A percentile compares a stretch with the other conserved stretches of the same genome.
phyloP scores from a whole-genome alignment of 1,284 basidiomycete species.

The Fomes fomentarius region DNA sequence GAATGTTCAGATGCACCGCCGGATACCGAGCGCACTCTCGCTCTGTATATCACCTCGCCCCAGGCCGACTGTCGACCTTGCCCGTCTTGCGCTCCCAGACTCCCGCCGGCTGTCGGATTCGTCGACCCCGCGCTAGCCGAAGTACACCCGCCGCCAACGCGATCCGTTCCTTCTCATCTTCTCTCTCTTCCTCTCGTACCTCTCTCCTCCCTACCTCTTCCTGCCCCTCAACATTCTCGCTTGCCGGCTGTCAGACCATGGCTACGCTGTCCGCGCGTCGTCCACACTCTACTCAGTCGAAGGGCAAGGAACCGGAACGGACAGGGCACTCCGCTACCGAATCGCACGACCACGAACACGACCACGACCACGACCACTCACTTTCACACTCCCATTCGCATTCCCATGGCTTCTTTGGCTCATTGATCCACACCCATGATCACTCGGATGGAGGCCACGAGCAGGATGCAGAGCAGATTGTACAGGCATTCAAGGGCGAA shows the following conservation, averaged over 20 bases:
- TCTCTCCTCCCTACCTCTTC: not conserved
- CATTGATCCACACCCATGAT: constrained; percentile 58
- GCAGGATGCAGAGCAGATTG: constrained; percentile 72
- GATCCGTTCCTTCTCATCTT: constrained; percentile 13
- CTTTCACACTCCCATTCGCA: constrained; percentile 57
- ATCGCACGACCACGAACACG: constrained; percentile 25
- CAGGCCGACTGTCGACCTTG: not conserved
- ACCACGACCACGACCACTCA: constrained; percentile 34
- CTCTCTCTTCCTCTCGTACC: not conserved
- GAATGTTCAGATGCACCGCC: constrained; percentile 21
- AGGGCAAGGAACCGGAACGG: constrained; percentile 33
- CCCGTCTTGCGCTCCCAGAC: not conserved
- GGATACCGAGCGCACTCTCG: constrained; percentile 7
- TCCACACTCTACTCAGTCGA: constrained; percentile 30
- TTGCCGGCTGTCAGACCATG: constrained; percentile 18
- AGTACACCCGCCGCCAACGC: constrained; percentile 9
- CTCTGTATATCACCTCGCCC: constrained; percentile 2
- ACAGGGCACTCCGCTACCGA: constrained; percentile 1
- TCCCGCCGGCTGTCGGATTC: not conserved
- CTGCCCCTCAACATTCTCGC: not conserved
- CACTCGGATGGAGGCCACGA: constrained; percentile 67
- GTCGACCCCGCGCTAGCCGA: constrained; percentile 9
- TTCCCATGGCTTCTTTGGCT: constrained; percentile 56
- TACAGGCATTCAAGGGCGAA: constrained; percentile 69
- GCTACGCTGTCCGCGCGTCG: constrained; percentile 26